A percentile compares a stretch with the other conserved stretches of the same genome.
Evolutionary conservation across 352 stramenopile species (phyloP).

Genomic region (Chrysophaeum taylorii): DNA sequence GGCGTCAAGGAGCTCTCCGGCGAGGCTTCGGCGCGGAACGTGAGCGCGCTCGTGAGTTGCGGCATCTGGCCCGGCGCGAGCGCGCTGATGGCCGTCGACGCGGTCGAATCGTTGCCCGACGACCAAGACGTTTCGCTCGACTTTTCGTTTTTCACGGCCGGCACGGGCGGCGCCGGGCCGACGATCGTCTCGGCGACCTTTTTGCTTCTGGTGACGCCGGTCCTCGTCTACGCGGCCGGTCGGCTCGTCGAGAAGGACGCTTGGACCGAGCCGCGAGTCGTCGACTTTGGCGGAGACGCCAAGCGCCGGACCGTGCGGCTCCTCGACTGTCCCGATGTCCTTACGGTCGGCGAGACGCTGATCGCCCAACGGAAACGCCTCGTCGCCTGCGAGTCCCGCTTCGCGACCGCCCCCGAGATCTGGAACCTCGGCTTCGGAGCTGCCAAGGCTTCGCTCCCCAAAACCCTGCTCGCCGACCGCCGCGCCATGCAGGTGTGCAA

Average conservation of each 20-base stretch:
- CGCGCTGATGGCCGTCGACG: slow-evolving; percentile 35
- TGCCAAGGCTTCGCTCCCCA: slow-evolving; percentile 30
- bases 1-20: slow-evolving; percentile 22
- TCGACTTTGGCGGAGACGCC: slow-evolving; percentile 33
- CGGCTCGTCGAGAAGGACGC: slow-evolving; percentile 29
- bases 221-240: slow-evolving; percentile 30
- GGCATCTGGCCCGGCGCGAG: slow-evolving; percentile 38
- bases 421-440: slow-evolving; percentile 39
- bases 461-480: slow-evolving; percentile 33
- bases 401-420: slow-evolving; percentile 30
- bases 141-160: slow-evolving; percentile 40
- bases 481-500: slow-evolving; percentile 34
- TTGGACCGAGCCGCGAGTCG: slow-evolving; percentile 30
- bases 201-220: slow-evolving; percentile 31
- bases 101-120: slow-evolving; percentile 12
- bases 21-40: slow-evolving; percentile 16
- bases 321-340: slow-evolving; percentile 38
- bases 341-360: slow-evolving; percentile 27
- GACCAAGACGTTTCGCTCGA: slow-evolving; percentile 25
- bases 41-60: slow-evolving; percentile 25
- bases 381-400: too few species aligned
- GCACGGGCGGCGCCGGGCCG: slow-evolving; percentile 36
- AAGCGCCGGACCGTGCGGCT: slow-evolving; percentile 29
- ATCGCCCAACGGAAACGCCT: slow-evolving; percentile 19
- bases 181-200: slow-evolving; percentile 40